These are phyloP conservation scores for Prunus persica DNA, from an alignment of 306 rosid genomes.

Conservation along the genomic window DNA sequence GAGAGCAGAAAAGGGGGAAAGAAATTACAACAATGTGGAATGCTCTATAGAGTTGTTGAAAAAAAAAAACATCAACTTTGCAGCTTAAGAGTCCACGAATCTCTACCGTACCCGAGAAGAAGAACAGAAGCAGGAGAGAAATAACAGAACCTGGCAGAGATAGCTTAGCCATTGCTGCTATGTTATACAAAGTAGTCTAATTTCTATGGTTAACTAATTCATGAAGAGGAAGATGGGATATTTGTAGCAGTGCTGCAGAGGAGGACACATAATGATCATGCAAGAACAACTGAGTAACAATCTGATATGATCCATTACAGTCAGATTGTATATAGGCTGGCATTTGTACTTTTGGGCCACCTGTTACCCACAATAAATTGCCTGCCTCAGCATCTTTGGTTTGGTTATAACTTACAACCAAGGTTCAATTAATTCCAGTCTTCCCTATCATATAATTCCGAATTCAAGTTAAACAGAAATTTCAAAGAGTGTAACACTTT, in stretches of 20 bases:
- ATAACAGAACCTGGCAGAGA: not conserved
- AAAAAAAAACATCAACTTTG: too few relatives aligned
- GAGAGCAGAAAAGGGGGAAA: not conserved
- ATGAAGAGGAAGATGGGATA: not conserved
- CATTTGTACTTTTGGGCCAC: not conserved
- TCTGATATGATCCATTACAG: not conserved
- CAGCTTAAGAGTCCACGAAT: too few relatives aligned
- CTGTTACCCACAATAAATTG: not conserved
- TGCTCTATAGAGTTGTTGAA: too few relatives aligned
- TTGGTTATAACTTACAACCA: not conserved
- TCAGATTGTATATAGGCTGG: not conserved
- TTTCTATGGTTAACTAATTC: not conserved
- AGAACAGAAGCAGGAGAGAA: not conserved
- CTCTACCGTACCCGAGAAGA: too few relatives aligned
- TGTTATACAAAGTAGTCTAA: not conserved
- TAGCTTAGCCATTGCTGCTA: not conserved
- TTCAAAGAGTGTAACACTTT: too few relatives aligned
- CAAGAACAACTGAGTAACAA: not conserved
- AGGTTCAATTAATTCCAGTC: not conserved
- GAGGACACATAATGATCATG: too few relatives aligned
- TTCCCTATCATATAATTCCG: too few relatives aligned
- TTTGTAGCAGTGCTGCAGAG: not conserved
- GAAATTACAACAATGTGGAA: not conserved
- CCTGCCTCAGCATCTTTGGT: not conserved
- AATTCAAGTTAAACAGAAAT: too few relatives aligned